Evolutionary conservation across 2,329 filamentous ascomycete species (phyloP).

Genomic region (Xylaria sp.): DNA sequence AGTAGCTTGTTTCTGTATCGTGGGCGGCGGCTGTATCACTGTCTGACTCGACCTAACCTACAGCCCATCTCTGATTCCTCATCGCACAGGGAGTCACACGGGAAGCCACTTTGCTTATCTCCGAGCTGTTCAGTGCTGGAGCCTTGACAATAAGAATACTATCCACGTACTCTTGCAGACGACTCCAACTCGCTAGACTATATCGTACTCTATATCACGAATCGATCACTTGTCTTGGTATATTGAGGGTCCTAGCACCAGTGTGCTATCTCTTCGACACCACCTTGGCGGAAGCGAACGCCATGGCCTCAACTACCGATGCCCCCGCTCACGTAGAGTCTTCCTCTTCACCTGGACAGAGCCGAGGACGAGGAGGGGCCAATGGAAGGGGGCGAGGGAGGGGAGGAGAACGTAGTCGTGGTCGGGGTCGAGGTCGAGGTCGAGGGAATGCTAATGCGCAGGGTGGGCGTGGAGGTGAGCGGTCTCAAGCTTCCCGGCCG

Average conservation of each 20-base stretch:
- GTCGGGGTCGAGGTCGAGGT: constrained; percentile 55
- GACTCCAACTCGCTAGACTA: background rate
- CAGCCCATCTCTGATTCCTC: constrained; percentile 1
- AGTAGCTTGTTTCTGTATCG: background rate
- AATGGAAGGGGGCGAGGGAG: constrained; percentile 54
- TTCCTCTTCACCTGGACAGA: constrained; percentile 36
- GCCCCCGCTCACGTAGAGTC: constrained; percentile 14
- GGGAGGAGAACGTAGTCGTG: constrained; percentile 54
- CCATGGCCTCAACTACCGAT: constrained; percentile 31
- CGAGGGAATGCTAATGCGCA: constrained; percentile 44
- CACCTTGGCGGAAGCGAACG: background rate
- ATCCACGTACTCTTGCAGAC: background rate
- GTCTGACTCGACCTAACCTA: background rate
- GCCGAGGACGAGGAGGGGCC: constrained; percentile 47
- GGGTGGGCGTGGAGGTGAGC: constrained; percentile 50
- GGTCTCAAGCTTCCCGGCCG: constrained; percentile 47
- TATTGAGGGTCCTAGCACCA: background rate
- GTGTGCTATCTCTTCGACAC: background rate
- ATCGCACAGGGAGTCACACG: background rate
- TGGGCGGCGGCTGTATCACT: background rate
- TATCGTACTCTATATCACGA: background rate
- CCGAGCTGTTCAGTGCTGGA: background rate
- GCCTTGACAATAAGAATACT: background rate
- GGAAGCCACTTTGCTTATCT: background rate
- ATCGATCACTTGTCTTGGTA: background rate